Evolutionary conservation across 1,284 basidiomycete genomes (phyloP).

Genomic region (Sphaerobolus stellatus): DNA sequence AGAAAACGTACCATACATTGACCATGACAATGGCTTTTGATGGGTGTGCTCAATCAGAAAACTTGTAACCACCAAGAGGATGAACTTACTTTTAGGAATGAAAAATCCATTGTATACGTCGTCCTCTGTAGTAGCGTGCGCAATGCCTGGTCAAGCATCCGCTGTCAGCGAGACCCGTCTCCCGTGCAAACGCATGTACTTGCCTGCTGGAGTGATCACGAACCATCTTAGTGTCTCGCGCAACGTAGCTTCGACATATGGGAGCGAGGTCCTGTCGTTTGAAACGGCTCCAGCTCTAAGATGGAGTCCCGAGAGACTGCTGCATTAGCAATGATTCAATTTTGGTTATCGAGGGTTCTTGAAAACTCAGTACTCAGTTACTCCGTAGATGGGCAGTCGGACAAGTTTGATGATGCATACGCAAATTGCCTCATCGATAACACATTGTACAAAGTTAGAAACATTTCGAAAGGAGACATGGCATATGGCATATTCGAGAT

Average conservation of each 20-base stretch:
- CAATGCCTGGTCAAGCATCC: constrained; percentile 14
- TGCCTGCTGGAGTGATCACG: background rate
- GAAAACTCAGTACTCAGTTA: too few relatives aligned
- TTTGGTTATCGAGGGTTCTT: too few relatives aligned
- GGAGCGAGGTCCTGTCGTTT: constrained; percentile 25
- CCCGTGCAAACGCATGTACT: background rate
- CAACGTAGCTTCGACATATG: constrained; percentile 27
- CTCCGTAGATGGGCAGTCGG: too few relatives aligned
- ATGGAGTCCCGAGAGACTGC: too few relatives aligned
- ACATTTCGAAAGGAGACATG: too few relatives aligned
- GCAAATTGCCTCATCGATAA: too few relatives aligned
- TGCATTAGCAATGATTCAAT: too few relatives aligned
- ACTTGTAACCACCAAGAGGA: background rate
- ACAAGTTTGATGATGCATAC: too few relatives aligned
- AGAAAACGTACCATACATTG: background rate
- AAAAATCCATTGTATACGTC: constrained; percentile 17
- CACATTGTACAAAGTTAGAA: too few relatives aligned
- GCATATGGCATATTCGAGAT: too few relatives aligned
- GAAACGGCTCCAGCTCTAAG: too few relatives aligned
- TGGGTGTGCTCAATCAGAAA: background rate
- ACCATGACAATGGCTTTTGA: background rate
- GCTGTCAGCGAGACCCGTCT: background rate
- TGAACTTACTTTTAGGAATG: constrained; percentile 13
- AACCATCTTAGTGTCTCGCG: constrained; percentile 17
- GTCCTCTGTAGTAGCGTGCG: constrained; percentile 20